Conservation (phyloP, 2,329 filamentous ascomycete species). For the Penicillium expansum region DNA sequence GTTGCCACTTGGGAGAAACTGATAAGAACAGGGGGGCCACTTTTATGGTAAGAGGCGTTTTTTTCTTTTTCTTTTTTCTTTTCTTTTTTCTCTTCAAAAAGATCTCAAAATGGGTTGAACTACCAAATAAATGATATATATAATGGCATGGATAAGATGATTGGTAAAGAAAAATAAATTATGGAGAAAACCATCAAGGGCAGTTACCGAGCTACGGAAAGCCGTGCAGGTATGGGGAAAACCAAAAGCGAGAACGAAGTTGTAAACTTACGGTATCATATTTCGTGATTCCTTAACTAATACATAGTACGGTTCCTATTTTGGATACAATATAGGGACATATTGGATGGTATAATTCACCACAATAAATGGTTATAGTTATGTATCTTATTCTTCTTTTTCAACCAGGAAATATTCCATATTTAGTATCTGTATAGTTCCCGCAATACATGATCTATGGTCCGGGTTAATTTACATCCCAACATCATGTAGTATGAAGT, state of each 20-base stretch:
- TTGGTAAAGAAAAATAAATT: conserved; percentile 18
- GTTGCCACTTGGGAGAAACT: conserved; percentile 16
- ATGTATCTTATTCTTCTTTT: neutral
- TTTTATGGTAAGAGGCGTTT: neutral
- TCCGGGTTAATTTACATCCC: no score
- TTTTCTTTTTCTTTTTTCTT: conserved; percentile 6
- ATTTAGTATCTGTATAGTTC: neutral
- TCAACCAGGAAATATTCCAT: neutral
- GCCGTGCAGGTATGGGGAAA: conserved; percentile 15
- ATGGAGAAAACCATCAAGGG: conserved; percentile 13
- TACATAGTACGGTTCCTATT: neutral
- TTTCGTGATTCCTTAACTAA: neutral
- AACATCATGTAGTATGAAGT: no score
- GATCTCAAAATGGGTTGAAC: neutral
- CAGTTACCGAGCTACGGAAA: conserved; percentile 8
- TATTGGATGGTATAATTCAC: no score
- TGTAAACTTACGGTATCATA: neutral
- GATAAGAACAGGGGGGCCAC: conserved; percentile 18
- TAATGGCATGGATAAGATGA: conserved; percentile 10
- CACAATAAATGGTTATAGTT: no score
- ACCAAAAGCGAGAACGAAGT: neutral
- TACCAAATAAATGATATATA: neutral
- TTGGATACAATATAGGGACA: no score
- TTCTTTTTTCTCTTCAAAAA: conserved; percentile 4
- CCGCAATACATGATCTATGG: neutral